These are phyloP conservation scores for Salpingoeca rosetta DNA, from an alignment of 78 protist species.

Conservation along the genomic window DNA sequence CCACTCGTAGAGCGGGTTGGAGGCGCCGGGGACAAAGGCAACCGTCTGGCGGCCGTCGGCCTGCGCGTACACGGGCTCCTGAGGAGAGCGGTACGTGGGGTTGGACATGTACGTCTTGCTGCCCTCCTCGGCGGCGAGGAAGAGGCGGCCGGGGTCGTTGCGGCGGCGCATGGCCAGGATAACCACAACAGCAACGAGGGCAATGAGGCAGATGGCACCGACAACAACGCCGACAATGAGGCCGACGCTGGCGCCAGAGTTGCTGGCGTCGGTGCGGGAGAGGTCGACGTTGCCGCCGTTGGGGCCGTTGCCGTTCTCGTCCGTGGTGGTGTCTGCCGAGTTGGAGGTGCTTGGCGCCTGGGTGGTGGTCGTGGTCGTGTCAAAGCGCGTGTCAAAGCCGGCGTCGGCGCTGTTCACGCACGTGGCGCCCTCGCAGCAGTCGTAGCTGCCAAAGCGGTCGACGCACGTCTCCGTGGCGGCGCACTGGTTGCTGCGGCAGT, in stretches of 20 bases:
- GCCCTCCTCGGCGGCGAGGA: neutral
- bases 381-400: too few relatives aligned
- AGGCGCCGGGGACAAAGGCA: neutral
- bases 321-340: too few relatives aligned
- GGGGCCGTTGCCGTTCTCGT: too few relatives aligned
- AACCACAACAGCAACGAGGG: neutral
- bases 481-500: too few relatives aligned
- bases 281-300: too few relatives aligned
- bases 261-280: neutral
- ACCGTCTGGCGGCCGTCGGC: neutral
- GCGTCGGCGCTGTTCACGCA: too few relatives aligned
- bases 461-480: too few relatives aligned
- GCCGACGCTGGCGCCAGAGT: neutral
- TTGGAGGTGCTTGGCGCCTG: too few relatives aligned
- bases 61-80: too few relatives aligned
- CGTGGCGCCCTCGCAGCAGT: too few relatives aligned
- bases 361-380: too few relatives aligned
- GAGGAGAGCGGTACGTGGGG: neutral
- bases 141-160: neutral
- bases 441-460: too few relatives aligned
- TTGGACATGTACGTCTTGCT: neutral
- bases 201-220: neutral
- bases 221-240: neutral
- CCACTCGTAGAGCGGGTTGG: neutral
- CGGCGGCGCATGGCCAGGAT: neutral